Evolutionary conservation across 1,139 yeast species (phyloP).

Genomic region (Blastobotrys persicus): DNA sequence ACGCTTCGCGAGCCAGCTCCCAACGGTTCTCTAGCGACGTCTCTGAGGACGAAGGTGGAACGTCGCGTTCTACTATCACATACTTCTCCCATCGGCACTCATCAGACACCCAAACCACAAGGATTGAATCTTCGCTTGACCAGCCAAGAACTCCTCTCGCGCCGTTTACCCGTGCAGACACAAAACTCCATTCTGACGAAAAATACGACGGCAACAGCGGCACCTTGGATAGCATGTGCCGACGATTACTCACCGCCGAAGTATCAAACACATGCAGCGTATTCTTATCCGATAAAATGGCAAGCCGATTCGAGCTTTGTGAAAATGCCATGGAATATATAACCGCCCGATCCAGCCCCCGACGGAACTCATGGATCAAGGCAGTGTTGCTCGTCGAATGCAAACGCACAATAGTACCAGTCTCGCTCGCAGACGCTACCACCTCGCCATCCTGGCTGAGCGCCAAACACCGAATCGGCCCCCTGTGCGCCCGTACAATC

Average conservation of each 20-base stretch:
- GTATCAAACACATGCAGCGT: slow-evolving; percentile 79
- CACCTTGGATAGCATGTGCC: slow-evolving; percentile 65
- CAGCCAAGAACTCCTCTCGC: slow-evolving; percentile 69
- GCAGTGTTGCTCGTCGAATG: slow-evolving; percentile 76
- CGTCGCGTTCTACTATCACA: slow-evolving; percentile 54
- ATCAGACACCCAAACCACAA: slow-evolving; percentile 64
- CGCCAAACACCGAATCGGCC: slow-evolving; percentile 63
- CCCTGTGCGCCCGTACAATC: slow-evolving; percentile 80
- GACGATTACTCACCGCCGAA: slow-evolving; percentile 44
- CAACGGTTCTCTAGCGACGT: slow-evolving; percentile 36
- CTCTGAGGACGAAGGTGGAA: slow-evolving; percentile 12
- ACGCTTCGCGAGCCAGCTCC: slow-evolving; percentile 69
- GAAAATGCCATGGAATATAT: slow-evolving; percentile 83
- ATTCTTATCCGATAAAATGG: slow-evolving; percentile 83
- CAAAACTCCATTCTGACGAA: slow-evolving; percentile 86
- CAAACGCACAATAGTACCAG: slow-evolving; percentile 81
- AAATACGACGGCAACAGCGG: slow-evolving; percentile 76
- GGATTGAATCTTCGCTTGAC: slow-evolving; percentile 65
- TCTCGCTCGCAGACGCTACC: slow-evolving; percentile 83
- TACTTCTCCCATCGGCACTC: slow-evolving; percentile 85
- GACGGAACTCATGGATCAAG: slow-evolving; percentile 72
- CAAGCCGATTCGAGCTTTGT: slow-evolving; percentile 69
- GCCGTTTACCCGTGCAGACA: slow-evolving; percentile 60
- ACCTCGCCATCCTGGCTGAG: slow-evolving; percentile 70
- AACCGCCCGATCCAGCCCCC: slow-evolving; percentile 83